phyloP scores from a whole-genome alignment of 805 yeast genomes.

The Candida gorgasii region DNA sequence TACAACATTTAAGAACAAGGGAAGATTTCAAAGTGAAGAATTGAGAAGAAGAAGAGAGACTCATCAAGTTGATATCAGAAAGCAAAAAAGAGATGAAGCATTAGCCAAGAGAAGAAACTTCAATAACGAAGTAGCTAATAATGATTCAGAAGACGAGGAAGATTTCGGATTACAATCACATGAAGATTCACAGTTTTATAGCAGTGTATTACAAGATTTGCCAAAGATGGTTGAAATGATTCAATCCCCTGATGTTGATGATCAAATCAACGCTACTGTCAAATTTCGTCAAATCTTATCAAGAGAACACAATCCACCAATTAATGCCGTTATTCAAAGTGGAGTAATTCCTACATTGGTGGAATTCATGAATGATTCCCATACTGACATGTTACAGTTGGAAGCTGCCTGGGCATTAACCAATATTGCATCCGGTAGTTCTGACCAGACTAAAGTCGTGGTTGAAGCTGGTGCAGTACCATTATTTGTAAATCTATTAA shows the following conservation, averaged over 20 bases:
- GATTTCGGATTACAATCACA: constrained; percentile 38
- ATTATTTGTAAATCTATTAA: constrained; percentile 75
- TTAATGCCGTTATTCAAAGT: constrained; percentile 85
- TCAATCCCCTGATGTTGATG: constrained; percentile 70
- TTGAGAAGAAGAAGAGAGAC: constrained; percentile 97
- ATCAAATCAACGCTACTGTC: constrained; percentile 84
- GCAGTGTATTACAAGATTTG: constrained; percentile 56
- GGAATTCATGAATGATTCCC: constrained; percentile 69
- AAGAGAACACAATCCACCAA: constrained; percentile 95
- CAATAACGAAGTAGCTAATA: constrained; percentile 34
- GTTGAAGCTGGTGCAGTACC: constrained; percentile 96
- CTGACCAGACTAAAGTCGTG: constrained; percentile 86
- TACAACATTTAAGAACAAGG: constrained; percentile 92
- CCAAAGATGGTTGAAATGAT: constrained; percentile 86
- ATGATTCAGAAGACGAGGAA: constrained; percentile 46
- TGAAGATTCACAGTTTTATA: constrained; percentile 43
- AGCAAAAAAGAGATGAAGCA: constrained; percentile 94
- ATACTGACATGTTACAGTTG: constrained; percentile 85
- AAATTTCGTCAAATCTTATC: constrained; percentile 92
- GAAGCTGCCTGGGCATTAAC: constrained; percentile 99
- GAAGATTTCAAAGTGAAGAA: constrained; percentile 92
- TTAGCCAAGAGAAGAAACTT: constrained; percentile 91
- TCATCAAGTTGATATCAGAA: constrained; percentile 93
- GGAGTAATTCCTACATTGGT: constrained; percentile 94
- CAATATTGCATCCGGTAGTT: constrained; percentile 92